A percentile compares a stretch with the other conserved stretches of the same genome.
Conservation (phyloP, 2,329 filamentous ascomycete genomes). For the Pezicula radicicola region DNA sequence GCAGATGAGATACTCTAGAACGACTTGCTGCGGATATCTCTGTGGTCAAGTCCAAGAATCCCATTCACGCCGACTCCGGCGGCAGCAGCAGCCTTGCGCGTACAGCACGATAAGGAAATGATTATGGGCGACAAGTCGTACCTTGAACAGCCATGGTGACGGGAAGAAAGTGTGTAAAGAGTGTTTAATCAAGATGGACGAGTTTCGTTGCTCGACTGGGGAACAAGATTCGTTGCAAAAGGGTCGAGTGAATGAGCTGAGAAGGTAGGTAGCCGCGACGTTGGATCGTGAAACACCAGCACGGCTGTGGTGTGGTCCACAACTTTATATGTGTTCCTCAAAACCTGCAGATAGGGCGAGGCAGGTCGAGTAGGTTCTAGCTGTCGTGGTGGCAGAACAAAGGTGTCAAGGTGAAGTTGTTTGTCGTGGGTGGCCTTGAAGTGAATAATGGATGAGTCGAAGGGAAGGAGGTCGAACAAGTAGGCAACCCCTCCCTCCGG, state of each 20-base stretch:
- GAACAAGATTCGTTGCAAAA: not conserved
- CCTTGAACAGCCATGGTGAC: slow-evolving; percentile 16
- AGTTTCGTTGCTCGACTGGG: not conserved
- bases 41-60: not conserved
- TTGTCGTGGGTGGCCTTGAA: too few species aligned
- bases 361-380: too few species aligned
- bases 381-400: too few species aligned
- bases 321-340: too few species aligned
- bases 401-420: too few species aligned
- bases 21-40: not conserved
- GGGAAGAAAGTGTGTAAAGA: not conserved
- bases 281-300: not conserved
- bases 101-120: not conserved
- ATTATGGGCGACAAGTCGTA: slow-evolving; percentile 6
- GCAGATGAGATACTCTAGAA: not conserved
- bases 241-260: not conserved
- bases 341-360: too few species aligned
- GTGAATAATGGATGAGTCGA: too few species aligned
- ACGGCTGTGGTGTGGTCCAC: not conserved
- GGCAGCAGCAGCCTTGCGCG: slow-evolving; percentile 10
- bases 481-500: too few species aligned
- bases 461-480: too few species aligned
- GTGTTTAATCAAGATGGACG: not conserved
- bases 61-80: not conserved
- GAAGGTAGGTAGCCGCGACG: not conserved